Percentiles rank a stretch among this genome's conserved stretches.
Evolutionary conservation across 345 rosid species (phyloP).

Genomic region (Syzygium jambos): DNA sequence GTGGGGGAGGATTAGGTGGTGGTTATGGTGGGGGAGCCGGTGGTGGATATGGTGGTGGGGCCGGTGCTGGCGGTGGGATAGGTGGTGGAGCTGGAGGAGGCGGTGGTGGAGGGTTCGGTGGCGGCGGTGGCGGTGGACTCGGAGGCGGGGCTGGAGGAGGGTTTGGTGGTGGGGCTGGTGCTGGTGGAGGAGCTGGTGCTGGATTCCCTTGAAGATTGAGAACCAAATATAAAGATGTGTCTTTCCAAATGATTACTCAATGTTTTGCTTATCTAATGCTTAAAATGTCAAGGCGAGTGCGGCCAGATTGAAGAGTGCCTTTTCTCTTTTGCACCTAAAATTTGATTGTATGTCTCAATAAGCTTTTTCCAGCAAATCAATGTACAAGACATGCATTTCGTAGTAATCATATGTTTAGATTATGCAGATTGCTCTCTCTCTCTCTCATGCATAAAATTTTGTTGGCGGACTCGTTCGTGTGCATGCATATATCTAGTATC

Average conservation of each 20-base stretch:
- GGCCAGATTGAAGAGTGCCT: neutral
- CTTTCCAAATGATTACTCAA: neutral
- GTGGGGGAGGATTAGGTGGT: neutral
- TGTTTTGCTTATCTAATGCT: neutral
- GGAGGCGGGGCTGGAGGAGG: constrained; percentile 16
- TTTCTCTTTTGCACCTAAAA: neutral
- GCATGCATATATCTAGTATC: neutral
- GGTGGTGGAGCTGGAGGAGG: constrained; percentile 15
- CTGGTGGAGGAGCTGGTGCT: constrained; percentile 26
- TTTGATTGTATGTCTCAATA: neutral
- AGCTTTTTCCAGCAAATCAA: neutral
- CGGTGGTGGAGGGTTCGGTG: constrained; percentile 6
- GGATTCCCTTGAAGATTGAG: constrained; percentile 14
- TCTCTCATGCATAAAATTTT: neutral
- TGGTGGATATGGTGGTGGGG: neutral
- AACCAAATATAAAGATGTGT: neutral
- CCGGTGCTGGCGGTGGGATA: constrained; percentile 19
- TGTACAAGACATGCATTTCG: neutral
- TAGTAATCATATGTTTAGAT: neutral
- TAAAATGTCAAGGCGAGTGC: neutral
- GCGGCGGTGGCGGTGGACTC: neutral
- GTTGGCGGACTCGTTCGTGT: neutral
- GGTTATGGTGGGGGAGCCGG: constrained; percentile 1
- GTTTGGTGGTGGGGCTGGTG: constrained; percentile 18
- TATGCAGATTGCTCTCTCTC: neutral